Evolutionary conservation across 2,329 filamentous ascomycete species (phyloP).

Genomic region (Xylaria sp.): DNA sequence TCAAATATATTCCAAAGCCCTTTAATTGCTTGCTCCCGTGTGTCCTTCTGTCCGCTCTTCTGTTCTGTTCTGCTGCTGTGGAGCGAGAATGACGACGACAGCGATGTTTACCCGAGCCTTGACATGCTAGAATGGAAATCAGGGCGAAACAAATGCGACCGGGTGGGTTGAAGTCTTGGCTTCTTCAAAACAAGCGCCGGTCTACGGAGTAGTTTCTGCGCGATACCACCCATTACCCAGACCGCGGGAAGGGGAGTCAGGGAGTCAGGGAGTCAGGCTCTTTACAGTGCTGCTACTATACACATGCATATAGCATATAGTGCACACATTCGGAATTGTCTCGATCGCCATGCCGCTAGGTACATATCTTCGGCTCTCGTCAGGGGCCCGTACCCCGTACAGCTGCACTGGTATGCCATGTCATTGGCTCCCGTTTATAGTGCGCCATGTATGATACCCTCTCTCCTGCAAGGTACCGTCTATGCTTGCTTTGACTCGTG

Average conservation of each 20-base stretch:
- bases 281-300: neutral
- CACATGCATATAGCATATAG: neutral
- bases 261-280: neutral
- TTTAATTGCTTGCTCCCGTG: neutral
- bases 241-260: neutral
- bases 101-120: neutral
- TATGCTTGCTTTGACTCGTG: slow-evolving; percentile 14
- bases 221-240: neutral
- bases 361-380: slow-evolving; percentile 8
- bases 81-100: neutral
- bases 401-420: slow-evolving; percentile 25
- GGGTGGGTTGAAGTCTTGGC: slow-evolving; percentile 19
- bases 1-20: neutral
- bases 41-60: neutral
- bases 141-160: slow-evolving; percentile 22
- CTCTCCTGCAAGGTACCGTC: slow-evolving; percentile 40
- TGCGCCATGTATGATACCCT: slow-evolving; percentile 34
- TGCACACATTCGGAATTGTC: neutral
- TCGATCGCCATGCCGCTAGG: slow-evolving; percentile 1
- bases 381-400: slow-evolving; percentile 20
- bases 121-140: neutral
- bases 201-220: neutral
- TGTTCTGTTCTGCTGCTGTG: neutral
- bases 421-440: slow-evolving; percentile 23
- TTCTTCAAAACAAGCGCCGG: slow-evolving; percentile 36